phyloP scores from a whole-genome alignment of 345 rosid genomes.

The Sisymbrium irio region DNA sequence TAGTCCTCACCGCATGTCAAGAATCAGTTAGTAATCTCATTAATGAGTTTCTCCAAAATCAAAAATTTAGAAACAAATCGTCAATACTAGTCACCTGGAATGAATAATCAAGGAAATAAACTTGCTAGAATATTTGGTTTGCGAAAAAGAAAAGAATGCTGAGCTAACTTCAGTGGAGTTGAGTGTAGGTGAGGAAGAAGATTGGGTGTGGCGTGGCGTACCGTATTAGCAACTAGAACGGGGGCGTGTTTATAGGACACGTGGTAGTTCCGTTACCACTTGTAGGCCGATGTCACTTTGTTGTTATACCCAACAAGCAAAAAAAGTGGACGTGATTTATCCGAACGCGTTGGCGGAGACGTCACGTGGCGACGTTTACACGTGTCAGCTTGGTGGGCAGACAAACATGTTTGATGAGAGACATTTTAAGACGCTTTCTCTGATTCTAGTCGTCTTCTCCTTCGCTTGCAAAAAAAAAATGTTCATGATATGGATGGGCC shows the following conservation, averaged over 20 bases:
- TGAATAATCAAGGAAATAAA: not conserved
- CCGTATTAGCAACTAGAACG: slow-evolving; percentile 30
- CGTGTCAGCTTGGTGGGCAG: slow-evolving; percentile 4
- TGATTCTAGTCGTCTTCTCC: slow-evolving; percentile 4
- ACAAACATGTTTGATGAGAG: slow-evolving; percentile 11
- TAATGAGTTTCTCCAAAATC: not conserved
- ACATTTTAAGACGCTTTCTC: slow-evolving; percentile 22
- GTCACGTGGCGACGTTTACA: slow-evolving; percentile 37
- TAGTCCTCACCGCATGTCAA: not conserved
- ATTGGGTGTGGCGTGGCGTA: slow-evolving; percentile 35
- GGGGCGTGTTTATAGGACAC: slow-evolving; percentile 25
- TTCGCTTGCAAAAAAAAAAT: not conserved
- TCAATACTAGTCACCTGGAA: not conserved
- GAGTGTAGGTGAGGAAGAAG: slow-evolving; percentile 33
- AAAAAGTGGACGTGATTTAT: slow-evolving; percentile 29
- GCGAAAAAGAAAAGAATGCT: not conserved
- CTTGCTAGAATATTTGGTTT: not conserved
- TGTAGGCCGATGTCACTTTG: slow-evolving; percentile 28
- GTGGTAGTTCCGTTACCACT: slow-evolving; percentile 31
- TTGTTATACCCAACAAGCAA: slow-evolving; percentile 33
- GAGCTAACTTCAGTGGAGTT: slow-evolving; percentile 33
- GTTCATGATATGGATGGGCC: slow-evolving; percentile 14
- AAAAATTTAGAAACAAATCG: not conserved
- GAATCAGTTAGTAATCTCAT: not conserved
- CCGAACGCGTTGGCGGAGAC: slow-evolving; percentile 35